Conservation (phyloP, 805 yeast species). For the Pichia gijzeniarum region DNA sequence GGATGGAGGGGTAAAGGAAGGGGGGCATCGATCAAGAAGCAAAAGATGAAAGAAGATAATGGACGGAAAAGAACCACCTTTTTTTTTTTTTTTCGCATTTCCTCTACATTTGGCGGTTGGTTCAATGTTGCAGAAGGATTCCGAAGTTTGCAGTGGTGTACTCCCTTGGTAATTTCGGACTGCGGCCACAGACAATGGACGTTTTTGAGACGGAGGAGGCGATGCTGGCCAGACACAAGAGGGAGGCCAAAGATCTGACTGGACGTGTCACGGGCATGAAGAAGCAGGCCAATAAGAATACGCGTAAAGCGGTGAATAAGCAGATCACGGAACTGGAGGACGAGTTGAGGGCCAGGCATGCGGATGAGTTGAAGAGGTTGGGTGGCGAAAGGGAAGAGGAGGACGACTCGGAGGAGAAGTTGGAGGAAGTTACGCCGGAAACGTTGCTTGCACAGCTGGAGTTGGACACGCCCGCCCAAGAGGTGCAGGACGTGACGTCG, state of each 20-base stretch:
- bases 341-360: slow-evolving; percentile 49
- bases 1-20: neutral
- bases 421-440: slow-evolving; percentile 60
- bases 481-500: slow-evolving; percentile 3
- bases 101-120: no score
- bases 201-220: slow-evolving; percentile 39
- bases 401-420: slow-evolving; percentile 25
- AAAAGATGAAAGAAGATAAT: no score
- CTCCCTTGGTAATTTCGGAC: no score
- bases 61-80: no score
- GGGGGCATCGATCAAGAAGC: no score
- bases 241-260: slow-evolving; percentile 59
- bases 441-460: slow-evolving; percentile 54
- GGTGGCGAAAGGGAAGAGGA: slow-evolving; percentile 14
- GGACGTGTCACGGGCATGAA: slow-evolving; percentile 69
- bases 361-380: slow-evolving; percentile 38
- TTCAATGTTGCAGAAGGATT: no score
- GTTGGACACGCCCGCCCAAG: slow-evolving; percentile 25
- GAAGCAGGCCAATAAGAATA: slow-evolving; percentile 78
- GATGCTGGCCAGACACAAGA: slow-evolving; percentile 54
- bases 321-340: slow-evolving; percentile 56
- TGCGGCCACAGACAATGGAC: no score
- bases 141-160: no score
- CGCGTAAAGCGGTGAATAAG: slow-evolving; percentile 56
- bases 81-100: no score